Evolutionary conservation across 2,329 filamentous ascomycete genomes (phyloP).

Genomic region (Coniella lustricola): DNA sequence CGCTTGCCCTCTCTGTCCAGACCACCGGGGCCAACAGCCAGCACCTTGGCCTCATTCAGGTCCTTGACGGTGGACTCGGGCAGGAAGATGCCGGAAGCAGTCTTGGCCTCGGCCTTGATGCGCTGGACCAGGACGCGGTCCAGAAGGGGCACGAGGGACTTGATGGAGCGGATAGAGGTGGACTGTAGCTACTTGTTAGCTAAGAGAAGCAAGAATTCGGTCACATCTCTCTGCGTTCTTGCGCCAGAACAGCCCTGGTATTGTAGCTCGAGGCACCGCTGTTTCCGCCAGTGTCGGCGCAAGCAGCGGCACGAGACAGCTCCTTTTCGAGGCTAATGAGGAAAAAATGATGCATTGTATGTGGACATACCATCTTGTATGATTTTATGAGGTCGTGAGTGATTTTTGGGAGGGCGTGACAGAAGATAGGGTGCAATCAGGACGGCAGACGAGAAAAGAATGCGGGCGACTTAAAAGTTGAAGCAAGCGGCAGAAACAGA

Average conservation of each 20-base stretch:
- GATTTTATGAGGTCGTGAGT: too few relatives aligned
- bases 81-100: conserved; percentile 92
- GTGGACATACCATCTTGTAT: conserved; percentile 3
- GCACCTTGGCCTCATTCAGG: conserved; percentile 92
- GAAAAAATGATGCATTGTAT: neutral
- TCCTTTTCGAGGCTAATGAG: neutral
- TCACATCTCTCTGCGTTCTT: neutral
- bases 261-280: neutral
- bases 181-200: conserved; percentile 43
- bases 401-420: neutral
- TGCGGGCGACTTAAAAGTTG: neutral
- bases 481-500: conserved; percentile 12
- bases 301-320: neutral
- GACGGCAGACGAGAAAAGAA: neutral
- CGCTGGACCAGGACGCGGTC: conserved; percentile 97
- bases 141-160: conserved; percentile 87
- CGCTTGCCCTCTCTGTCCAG: conserved; percentile 86
- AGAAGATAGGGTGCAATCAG: neutral
- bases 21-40: conserved; percentile 87
- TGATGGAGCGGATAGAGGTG: conserved; percentile 86
- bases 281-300: too few relatives aligned
- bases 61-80: conserved; percentile 97
- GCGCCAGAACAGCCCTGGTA: neutral
- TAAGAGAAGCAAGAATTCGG: neutral
- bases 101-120: conserved; percentile 95